phyloP scores from a whole-genome alignment of 1,139 yeast genomes.

The Geotrichum bryndzae region DNA sequence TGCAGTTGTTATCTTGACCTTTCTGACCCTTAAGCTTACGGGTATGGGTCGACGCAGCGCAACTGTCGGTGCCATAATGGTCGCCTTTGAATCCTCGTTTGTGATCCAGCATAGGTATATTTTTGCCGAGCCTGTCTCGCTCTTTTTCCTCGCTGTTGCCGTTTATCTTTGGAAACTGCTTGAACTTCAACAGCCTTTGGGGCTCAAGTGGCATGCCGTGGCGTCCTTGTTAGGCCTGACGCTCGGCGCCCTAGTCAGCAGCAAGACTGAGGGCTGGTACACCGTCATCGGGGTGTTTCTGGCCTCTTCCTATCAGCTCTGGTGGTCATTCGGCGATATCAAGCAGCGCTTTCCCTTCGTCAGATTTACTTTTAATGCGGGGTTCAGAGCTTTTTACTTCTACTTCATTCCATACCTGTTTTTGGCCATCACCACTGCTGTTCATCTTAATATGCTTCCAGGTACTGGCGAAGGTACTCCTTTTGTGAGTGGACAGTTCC shows the following conservation, averaged over 20 bases:
- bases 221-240: conserved; percentile 45
- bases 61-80: conserved; percentile 41
- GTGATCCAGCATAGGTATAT: conserved; percentile 47
- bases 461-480: conserved; percentile 46
- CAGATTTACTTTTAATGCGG: conserved; percentile 33
- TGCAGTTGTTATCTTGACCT: conserved; percentile 43
- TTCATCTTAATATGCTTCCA: conserved; percentile 48
- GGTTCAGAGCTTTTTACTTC: conserved; percentile 34
- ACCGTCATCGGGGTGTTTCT: conserved; percentile 48
- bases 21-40: conserved; percentile 44
- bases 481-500: conserved; percentile 54
- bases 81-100: conserved; percentile 51
- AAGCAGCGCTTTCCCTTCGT: conserved; percentile 33
- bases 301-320: conserved; percentile 42
- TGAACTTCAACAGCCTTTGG: conserved; percentile 37
- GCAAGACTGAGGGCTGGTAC: conserved; percentile 51
- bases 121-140: conserved; percentile 46
- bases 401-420: conserved; percentile 46
- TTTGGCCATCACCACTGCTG: conserved; percentile 44
- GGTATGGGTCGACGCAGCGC: conserved; percentile 44
- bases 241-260: conserved; percentile 48
- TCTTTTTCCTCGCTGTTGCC: conserved; percentile 43
- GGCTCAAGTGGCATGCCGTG: conserved; percentile 43
- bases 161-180: conserved; percentile 44
- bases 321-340: conserved; percentile 57